Conservation (phyloP, 257 asterid genomes). For the Perilla frutescens region DNA sequence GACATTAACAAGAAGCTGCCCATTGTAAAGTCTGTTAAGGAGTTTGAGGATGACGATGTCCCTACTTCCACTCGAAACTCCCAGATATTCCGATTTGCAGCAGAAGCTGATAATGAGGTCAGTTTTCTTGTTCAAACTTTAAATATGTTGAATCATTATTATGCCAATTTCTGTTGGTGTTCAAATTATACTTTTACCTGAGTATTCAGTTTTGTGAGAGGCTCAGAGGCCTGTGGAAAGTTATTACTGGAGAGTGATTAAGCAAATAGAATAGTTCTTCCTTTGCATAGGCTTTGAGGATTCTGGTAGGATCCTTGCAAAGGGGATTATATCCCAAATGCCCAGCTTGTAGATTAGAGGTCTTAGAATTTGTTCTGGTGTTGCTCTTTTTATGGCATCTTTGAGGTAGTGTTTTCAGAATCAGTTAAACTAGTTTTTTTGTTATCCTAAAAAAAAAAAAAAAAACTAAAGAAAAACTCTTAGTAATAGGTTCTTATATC, state of each 20-base stretch:
- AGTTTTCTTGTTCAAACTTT: not conserved
- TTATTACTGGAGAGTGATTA: not conserved
- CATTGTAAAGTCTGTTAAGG: constrained; percentile 86
- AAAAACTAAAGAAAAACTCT: too few species aligned
- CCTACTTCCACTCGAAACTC: constrained; percentile 86
- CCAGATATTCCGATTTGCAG: constrained; percentile 78
- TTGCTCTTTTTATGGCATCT: not conserved
- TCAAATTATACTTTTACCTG: not conserved
- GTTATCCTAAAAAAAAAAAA: too few species aligned
- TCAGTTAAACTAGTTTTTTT: too few species aligned
- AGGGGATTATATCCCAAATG: not conserved
- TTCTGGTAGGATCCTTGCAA: not conserved
- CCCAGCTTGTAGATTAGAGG: not conserved
- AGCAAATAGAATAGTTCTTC: constrained; percentile 7
- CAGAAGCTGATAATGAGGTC: constrained; percentile 88
- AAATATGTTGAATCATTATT: constrained; percentile 5
- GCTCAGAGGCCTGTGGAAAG: not conserved
- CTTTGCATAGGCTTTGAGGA: too few species aligned
- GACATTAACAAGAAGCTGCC: constrained; percentile 98
- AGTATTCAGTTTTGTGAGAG: not conserved
- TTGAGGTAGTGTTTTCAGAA: not conserved
- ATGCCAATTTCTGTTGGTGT: constrained; percentile 14
- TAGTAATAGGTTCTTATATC: not conserved
- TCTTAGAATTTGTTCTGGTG: not conserved
- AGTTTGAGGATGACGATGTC: constrained; percentile 93